Evolutionary conservation across 1,284 basidiomycete genomes (phyloP), one percentile per base, ranked within the genome.

Genomic region (Irpex rosettiformis): DNA sequence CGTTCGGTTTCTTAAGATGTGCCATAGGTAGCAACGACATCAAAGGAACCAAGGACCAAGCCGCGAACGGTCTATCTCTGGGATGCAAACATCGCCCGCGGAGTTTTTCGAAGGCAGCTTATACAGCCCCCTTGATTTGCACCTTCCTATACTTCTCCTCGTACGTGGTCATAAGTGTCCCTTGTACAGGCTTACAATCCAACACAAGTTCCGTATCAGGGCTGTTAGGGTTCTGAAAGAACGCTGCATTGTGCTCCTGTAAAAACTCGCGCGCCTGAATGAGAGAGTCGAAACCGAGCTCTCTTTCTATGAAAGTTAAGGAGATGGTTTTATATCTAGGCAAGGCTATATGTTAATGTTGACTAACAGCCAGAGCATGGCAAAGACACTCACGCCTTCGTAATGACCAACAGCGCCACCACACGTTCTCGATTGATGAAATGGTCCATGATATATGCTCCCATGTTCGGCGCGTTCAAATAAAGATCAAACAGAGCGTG

Each of bases 371-470:
- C 29, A 53, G 27, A 29, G 8, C 33, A 52, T 13, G 48, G 45
- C 45, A 56, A 40, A 37, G 28, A 33, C 8, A 55, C 94, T 70
- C 66, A 96, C 95, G 92, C 90, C 82, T 91, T 96, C 40, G 93
- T 85, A 78, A 99, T 95, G 66, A 91, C 85, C 66, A 94, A 84
- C 58, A 99, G 75, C 1, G 95, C 95, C 61, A 88, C 86, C 58
- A 92, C 83, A 58, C 97, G 79, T 76, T 98, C 97, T 64, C 97
- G 85, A 69, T 91, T 88, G 65, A 98, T 90, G 72, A 99, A 98
- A 73, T 98, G 95, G 74, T 99, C 96, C 93, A 99, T 97, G 70
- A 99, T 94, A 74, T 98, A 98, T 58, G 87, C 95, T 54, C 94
- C 94, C 97, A 99, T 98, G 72, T 96, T 96, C 45, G 96, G 96